These are phyloP conservation scores for Raffaelea deltoideospora DNA, from an alignment of 2,329 filamentous ascomycete species.

Conservation along the genomic window DNA sequence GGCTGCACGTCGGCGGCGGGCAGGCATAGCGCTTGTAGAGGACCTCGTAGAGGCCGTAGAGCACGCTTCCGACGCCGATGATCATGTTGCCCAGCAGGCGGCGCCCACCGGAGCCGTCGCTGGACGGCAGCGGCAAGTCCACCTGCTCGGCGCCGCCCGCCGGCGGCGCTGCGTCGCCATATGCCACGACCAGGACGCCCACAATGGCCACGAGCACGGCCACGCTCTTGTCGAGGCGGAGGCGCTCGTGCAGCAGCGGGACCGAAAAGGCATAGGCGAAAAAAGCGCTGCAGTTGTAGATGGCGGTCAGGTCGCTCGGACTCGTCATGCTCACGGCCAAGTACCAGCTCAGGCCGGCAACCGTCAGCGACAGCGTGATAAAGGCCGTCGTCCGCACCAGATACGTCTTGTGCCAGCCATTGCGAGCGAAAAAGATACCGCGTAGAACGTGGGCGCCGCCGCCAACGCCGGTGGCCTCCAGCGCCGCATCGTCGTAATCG, in stretches of 20 bases:
- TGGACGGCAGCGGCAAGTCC: slow-evolving; percentile 17
- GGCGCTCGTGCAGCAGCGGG: slow-evolving; percentile 69
- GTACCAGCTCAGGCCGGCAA: slow-evolving; percentile 92
- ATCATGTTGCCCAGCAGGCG: slow-evolving; percentile 76
- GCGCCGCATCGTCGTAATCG: no score
- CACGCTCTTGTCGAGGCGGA: slow-evolving; percentile 71
- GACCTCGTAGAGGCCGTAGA: slow-evolving; percentile 96
- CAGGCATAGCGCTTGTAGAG: slow-evolving; percentile 89
- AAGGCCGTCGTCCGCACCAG: slow-evolving; percentile 66
- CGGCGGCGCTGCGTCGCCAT: slow-evolving; percentile 53
- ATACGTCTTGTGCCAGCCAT: no score
- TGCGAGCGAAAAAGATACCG: no score
- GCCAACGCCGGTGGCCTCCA: no score
- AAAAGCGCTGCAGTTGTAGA: slow-evolving; percentile 98
- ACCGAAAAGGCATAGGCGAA: slow-evolving; percentile 97
- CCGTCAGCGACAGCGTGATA: slow-evolving; percentile 71
- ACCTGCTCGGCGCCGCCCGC: slow-evolving; percentile 11
- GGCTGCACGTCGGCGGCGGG: slow-evolving; percentile 73
- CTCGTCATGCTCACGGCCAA: slow-evolving; percentile 87
- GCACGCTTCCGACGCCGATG: slow-evolving; percentile 76
- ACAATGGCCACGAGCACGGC: slow-evolving; percentile 76
- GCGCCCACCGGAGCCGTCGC: no score
- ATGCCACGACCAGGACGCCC: slow-evolving; percentile 88
- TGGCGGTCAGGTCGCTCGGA: slow-evolving; percentile 85
- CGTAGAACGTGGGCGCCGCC: not conserved